Evolutionary conservation across 2,329 filamentous ascomycete genomes (phyloP), one percentile per base, ranked within the genome.

Genomic region (Chaetomiaceae sp.): DNA sequence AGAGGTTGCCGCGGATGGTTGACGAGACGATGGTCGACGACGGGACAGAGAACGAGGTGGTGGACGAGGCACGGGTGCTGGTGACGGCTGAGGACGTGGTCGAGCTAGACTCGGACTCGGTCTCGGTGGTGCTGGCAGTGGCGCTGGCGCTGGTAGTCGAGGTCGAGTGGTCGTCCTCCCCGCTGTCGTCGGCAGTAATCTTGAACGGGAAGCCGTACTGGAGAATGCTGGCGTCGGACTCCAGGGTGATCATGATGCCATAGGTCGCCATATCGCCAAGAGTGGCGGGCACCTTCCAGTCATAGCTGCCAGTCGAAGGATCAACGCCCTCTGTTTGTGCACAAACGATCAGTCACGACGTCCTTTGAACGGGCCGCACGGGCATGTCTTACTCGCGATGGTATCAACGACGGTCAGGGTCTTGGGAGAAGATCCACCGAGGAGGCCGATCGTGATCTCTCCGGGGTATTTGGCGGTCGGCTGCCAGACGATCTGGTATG

Each of bases 161-260:
- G 51, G 58, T 32, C 2, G 53, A 18, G 51, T 48, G 41, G 45
- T n/a, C n/a, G n/a, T n/a, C n/a, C n/a, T n/a, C n/a, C n/a, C 55
- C 29, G 52, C 56, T 51, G 58, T 59, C 62, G 41, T 56, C 64
- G 42, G 65, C 70, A 51, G 65, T 64, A 63, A 82, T 81, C 64
- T 71, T 62, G 74, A 86, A 86, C 61, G 80, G 80, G 72, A 76
- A 77, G 52, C 79, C 82, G 75, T 78, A 85, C 75, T 85, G 81
- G 75, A 80, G 81, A 64, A 75, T 68, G 10, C 45, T 58, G 20
- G 70, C 49, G 69, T 81, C 65, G 58, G 67, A 69, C 60, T 78
- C 74, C 32, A 76, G 72, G 57, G 67, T 66, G 69, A 86, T 71
- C 69, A 74, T 71, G 65, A 86, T 71, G 59, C 82, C 82, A 69